These are phyloP conservation scores for Talaromyces sp. DNA, from an alignment of 2,329 filamentous ascomycete genomes.

Conservation along the genomic window DNA sequence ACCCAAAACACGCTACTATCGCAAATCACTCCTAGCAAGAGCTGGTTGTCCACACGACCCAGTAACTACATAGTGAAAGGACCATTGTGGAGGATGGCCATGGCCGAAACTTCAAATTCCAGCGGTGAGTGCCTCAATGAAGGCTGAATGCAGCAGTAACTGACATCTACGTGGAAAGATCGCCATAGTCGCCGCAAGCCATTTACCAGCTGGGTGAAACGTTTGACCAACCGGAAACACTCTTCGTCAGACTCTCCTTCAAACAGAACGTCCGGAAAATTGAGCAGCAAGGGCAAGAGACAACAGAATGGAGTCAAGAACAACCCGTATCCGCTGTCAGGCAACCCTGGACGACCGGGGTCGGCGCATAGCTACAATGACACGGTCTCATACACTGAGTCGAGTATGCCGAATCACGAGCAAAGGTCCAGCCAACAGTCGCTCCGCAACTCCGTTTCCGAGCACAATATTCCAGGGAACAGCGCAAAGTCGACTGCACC, in stretches of 20 bases:
- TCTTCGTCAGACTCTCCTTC: constrained; percentile 53
- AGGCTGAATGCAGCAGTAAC: not conserved
- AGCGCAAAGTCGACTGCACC: constrained; percentile 69
- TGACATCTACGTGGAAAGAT: constrained; percentile 46
- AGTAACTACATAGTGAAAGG: not conserved
- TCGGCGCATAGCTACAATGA: constrained; percentile 40
- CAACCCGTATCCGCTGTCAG: constrained; percentile 87
- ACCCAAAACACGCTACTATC: not conserved
- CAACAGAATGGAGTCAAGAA: constrained; percentile 59
- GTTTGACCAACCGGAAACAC: constrained; percentile 78
- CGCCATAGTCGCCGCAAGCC: constrained; percentile 70
- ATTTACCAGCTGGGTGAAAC: constrained; percentile 91
- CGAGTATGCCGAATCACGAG: constrained; percentile 42
- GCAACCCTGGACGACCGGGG: constrained; percentile 42
- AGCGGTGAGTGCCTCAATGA: not conserved
- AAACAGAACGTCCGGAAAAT: constrained; percentile 33
- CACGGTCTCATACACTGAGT: constrained; percentile 39
- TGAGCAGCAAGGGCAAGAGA: constrained; percentile 23
- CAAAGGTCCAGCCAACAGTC: constrained; percentile 59
- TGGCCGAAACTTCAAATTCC: not conserved
- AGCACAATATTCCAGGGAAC: constrained; percentile 52
- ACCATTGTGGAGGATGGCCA: not conserved
- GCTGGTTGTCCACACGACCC: not conserved
- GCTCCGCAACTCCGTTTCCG: constrained; percentile 55
- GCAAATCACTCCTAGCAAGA: not conserved